These are phyloP conservation scores for Tylopilus orsonianus DNA, from an alignment of 1,284 basidiomycete genomes.

Conservation along the genomic window DNA sequence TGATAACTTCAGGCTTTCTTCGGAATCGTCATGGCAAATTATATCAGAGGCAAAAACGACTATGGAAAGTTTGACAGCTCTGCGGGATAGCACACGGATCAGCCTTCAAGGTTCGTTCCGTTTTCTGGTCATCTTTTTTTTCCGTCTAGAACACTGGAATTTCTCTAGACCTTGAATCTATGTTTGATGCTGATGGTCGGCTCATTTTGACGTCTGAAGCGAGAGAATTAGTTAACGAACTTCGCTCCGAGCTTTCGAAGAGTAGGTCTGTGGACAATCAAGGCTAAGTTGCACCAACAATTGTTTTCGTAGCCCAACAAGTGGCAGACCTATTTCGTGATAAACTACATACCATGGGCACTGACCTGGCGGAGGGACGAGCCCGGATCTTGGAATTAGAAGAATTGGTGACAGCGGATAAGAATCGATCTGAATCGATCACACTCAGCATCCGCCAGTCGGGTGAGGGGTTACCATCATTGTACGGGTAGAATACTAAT, in stretches of 20 bases:
- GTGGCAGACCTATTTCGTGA: conserved; percentile 54
- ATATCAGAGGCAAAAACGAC: conserved; percentile 25
- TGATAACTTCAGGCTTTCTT: conserved; percentile 21
- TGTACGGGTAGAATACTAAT: conserved; percentile 16
- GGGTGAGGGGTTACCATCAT: conserved; percentile 25
- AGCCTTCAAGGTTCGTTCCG: conserved; percentile 26
- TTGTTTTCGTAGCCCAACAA: conserved; percentile 42
- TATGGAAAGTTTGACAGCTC: conserved; percentile 19
- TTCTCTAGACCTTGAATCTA: conserved; percentile 33
- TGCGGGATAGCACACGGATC: conserved; percentile 21
- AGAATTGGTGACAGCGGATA: conserved; percentile 31
- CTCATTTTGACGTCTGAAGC: conserved; percentile 32
- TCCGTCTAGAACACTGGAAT: background rate
- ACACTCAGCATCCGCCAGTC: conserved; percentile 26
- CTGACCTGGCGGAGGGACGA: conserved; percentile 44
- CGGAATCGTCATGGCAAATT: conserved; percentile 13
- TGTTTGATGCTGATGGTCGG: conserved; percentile 32
- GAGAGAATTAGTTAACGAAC: conserved; percentile 38
- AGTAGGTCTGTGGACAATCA: conserved; percentile 33
- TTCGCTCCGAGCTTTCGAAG: conserved; percentile 37
- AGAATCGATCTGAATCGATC: conserved; percentile 28
- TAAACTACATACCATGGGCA: conserved; percentile 45
- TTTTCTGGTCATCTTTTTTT: background rate
- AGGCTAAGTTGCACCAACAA: conserved; percentile 26
- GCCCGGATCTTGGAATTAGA: conserved; percentile 43